phyloP scores from a whole-genome alignment of 2,329 filamentous ascomycete genomes.

The Cytospora piceicola region DNA sequence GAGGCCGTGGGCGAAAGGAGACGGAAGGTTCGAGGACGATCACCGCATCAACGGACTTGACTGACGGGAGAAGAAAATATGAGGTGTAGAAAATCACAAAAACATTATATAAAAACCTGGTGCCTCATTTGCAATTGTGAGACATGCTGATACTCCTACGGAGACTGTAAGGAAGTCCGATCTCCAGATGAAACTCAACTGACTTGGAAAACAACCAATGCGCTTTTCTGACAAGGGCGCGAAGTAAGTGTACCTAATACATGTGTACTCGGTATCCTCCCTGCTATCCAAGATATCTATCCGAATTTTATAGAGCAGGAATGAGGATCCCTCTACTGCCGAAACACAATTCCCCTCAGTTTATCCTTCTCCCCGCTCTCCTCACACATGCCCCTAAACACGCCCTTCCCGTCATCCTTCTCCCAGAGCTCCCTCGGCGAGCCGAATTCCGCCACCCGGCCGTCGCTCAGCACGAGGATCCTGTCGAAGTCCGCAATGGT shows the following conservation, averaged over 20 bases:
- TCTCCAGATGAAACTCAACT: neutral
- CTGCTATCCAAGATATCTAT: neutral
- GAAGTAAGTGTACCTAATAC: neutral
- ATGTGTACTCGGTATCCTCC: neutral
- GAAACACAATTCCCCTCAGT: conserved; percentile 51
- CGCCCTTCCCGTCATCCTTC: conserved; percentile 46
- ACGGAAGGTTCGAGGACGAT: conserved; percentile 1
- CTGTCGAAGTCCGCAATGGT: conserved; percentile 79
- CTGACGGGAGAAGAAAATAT: neutral
- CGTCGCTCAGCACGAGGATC: conserved; percentile 72
- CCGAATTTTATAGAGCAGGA: neutral
- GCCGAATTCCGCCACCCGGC: conserved; percentile 69
- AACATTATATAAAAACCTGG: neutral
- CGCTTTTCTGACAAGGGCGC: neutral
- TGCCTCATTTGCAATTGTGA: neutral
- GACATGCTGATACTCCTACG: neutral
- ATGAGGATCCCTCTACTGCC: conserved; percentile 28
- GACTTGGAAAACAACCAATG: neutral
- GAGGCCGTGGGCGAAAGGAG: neutral
- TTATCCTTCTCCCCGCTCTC: conserved; percentile 63
- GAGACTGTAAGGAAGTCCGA: neutral
- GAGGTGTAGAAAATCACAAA: conserved; percentile 8
- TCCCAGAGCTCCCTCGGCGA: conserved; percentile 65
- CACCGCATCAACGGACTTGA: neutral
- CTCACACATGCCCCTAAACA: conserved; percentile 67